Percentiles rank a stretch among this genome's conserved stretches.
phyloP scores from a whole-genome alignment of 306 rosid species.

The Sphenostylis stenocarpa region DNA sequence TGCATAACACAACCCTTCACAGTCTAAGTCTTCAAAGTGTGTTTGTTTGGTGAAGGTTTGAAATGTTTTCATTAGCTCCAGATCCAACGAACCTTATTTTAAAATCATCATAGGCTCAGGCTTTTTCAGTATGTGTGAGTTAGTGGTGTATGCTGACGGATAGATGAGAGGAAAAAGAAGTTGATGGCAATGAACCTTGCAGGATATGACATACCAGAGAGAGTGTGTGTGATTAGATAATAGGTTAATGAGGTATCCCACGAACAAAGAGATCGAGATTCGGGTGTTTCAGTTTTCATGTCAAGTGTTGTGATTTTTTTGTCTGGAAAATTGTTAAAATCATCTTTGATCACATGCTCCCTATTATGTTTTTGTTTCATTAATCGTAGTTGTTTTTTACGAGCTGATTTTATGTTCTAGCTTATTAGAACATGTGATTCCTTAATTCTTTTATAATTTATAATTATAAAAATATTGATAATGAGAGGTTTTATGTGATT shows the following conservation, averaged over 20 bases:
- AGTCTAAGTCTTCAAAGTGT: neutral
- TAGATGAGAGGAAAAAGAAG: neutral
- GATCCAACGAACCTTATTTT: neutral
- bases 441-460: no score
- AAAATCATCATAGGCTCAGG: neutral
- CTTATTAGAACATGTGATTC: no score
- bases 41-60: neutral
- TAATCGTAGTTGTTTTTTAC: no score
- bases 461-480: no score
- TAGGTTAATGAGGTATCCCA: neutral
- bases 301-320: neutral
- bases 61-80: neutral
- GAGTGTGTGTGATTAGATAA: no score
- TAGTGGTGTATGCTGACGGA: slow-evolving; percentile 6
- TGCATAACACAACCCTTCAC: slow-evolving; percentile 20
- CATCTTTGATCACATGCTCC: neutral
- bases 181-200: neutral
- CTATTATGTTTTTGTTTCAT: no score
- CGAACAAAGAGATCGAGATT: slow-evolving; percentile 10
- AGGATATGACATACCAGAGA: neutral
- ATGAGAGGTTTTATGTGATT: no score
- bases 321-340: neutral
- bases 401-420: no score
- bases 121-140: neutral
- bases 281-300: neutral